Base-by-base conservation (phyloP, 768 basidiomycete genomes). In the Fistulinella prunicolor region DNA sequence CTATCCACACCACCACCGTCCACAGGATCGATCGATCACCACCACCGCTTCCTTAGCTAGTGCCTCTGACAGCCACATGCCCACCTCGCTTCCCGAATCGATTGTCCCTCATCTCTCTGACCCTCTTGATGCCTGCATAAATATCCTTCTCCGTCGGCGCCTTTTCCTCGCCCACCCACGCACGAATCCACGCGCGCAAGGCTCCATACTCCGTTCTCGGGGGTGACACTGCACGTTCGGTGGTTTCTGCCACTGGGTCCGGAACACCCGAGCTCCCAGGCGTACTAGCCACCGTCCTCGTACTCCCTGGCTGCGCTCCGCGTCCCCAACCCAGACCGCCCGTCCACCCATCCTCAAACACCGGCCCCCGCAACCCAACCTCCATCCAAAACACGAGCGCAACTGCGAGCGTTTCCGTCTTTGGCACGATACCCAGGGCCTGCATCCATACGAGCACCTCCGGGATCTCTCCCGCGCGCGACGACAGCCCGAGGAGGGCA, bases 371-470 rank as follows among this genome's bases (percentile, higher is more conserved):
- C 45, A 81, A 65, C 52, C 80, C 79, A 24, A 86, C 80, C 59
- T 92, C 88, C 6, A 74, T 75, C 81, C 88, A 90, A 50, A 86
- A 78, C 38, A 82, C 79, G 42, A 93, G 60, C 19, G 81, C 80
- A 0, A 81, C 60, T 2, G 81, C 76, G 12, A 93, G 64, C 14
- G 85, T 84, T 34, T 71, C 65, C 22, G 59, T 63, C n/a, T 71
- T 69, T 1, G 89, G 88, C 36, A 42, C 32, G 10, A 91, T 67
- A 0, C 64, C 64, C 32, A 89, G 55, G 14, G 70, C 72, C 7
- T 76, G 75, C 88, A 89, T 90, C 88, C 91, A 91, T 17, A 78
- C 80, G 1, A 93, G 63, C 12, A 73, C 72, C 12, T 78, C 72
- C 0, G 89, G 83, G 23, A 93, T 83, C 63, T 90, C 85, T 0